A percentile compares a stretch with the other conserved stretches of the same genome.
These are phyloP conservation scores for Hypoxylon lienhwacheense DNA, from an alignment of 495 filamentous ascomycete species.

Conservation along the genomic window DNA sequence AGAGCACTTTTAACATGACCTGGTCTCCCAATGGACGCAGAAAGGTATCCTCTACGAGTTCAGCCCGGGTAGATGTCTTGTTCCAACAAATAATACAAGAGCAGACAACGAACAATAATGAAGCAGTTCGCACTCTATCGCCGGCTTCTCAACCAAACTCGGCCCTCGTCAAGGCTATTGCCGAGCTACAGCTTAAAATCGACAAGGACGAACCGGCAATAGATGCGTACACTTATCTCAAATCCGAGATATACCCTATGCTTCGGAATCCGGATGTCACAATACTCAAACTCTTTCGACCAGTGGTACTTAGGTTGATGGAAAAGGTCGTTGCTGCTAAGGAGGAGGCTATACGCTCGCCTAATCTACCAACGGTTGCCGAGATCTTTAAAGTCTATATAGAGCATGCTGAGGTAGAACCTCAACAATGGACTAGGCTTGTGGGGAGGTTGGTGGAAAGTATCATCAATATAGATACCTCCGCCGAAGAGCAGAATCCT, in stretches of 20 bases:
- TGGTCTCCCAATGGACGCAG: background rate
- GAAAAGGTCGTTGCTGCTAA: constrained; percentile 40
- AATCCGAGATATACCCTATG: constrained; percentile 41
- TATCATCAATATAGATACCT: constrained; percentile 37
- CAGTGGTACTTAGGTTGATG: constrained; percentile 30
- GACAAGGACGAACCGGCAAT: constrained; percentile 24
- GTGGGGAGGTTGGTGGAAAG: constrained; percentile 39
- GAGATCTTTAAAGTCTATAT: constrained; percentile 45
- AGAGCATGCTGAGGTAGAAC: constrained; percentile 38
- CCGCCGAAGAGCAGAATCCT: constrained; percentile 23
- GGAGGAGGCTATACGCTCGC: constrained; percentile 36
- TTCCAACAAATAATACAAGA: constrained; percentile 35
- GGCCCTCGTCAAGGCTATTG: constrained; percentile 34
- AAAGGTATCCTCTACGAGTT: background rate
- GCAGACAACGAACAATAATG: constrained; percentile 15
- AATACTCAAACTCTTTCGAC: constrained; percentile 28
- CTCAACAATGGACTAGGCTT: constrained; percentile 38
- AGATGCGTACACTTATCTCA: constrained; percentile 46
- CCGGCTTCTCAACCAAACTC: background rate
- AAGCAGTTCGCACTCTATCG: background rate
- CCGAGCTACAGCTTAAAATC: constrained; percentile 44
- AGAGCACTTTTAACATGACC: background rate
- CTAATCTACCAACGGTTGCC: constrained; percentile 42
- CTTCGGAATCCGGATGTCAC: constrained; percentile 19
- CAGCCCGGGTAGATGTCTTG: constrained; percentile 25